These are phyloP conservation scores for Halophytophthora batemanensis DNA, from an alignment of 352 stramenopile species.

Conservation along the genomic window DNA sequence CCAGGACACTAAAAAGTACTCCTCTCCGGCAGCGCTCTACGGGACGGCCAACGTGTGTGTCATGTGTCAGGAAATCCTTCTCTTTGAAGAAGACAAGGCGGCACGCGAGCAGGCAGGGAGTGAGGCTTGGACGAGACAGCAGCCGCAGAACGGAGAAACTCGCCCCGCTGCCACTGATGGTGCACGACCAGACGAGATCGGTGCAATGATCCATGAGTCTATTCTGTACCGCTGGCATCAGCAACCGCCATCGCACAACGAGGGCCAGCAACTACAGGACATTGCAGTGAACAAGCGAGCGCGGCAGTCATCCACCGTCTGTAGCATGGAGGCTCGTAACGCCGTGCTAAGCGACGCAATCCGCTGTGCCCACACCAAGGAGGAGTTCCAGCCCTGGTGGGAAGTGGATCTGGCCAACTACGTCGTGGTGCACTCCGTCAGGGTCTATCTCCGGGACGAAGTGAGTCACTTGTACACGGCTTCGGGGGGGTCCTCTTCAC, in stretches of 20 bases:
- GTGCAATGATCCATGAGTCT: conserved; percentile 34
- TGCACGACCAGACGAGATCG: conserved; percentile 18
- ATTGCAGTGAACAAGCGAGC: conserved; percentile 37
- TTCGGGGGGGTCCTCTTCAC: conserved; percentile 3
- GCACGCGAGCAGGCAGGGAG: background rate
- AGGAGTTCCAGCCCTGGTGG: conserved; percentile 56
- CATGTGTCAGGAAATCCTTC: conserved; percentile 43
- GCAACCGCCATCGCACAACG: conserved; percentile 6
- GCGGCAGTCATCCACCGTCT: conserved; percentile 44
- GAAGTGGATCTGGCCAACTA: conserved; percentile 55
- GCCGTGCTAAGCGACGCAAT: conserved; percentile 28
- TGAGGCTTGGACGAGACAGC: background rate
- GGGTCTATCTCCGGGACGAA: conserved; percentile 38
- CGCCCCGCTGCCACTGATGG: background rate
- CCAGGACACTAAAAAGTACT: conserved; percentile 43
- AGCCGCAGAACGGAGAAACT: background rate
- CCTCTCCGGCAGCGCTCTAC: conserved; percentile 33
- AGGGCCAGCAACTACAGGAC: conserved; percentile 27
- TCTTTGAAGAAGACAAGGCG: conserved; percentile 23
- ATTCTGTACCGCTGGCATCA: conserved; percentile 33
- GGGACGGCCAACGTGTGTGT: conserved; percentile 37
- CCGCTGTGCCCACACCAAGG: conserved; percentile 36
- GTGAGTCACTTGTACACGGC: conserved; percentile 30
- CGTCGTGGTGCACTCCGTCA: conserved; percentile 44
- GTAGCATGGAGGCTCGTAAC: conserved; percentile 34